Conservation (phyloP, 2,329 filamentous ascomycete genomes). For the Pyricularia sp. region DNA sequence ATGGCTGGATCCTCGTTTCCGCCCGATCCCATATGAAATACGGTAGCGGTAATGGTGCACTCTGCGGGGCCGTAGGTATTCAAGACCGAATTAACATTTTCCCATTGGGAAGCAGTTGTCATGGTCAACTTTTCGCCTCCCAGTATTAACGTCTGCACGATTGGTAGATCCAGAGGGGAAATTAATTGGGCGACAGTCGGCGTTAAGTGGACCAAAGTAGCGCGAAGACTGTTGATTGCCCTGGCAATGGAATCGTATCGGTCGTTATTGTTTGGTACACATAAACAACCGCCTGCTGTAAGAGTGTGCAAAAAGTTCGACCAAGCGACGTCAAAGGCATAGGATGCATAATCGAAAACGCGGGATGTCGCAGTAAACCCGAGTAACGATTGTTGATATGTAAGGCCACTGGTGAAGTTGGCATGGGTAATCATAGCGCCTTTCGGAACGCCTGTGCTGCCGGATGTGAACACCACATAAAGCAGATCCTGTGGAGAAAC, state of each 20-base stretch:
- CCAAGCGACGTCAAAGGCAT: constrained; percentile 34
- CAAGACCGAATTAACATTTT: background rate
- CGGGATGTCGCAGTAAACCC: background rate
- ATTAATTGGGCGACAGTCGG: constrained; percentile 21
- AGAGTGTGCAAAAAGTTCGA: constrained; percentile 27
- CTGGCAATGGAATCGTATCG: background rate
- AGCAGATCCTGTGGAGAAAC: no score
- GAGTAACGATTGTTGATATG: background rate
- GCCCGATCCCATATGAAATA: no score
- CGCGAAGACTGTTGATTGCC: constrained; percentile 42
- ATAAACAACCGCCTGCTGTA: background rate
- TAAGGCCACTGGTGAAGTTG: constrained; percentile 57
- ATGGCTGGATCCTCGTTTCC: no score
- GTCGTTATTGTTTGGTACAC: background rate
- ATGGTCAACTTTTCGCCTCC: constrained; percentile 38
- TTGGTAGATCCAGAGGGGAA: constrained; percentile 3
- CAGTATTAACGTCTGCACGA: constrained; percentile 38
- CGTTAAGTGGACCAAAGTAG: constrained; percentile 47
- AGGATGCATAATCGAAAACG: constrained; percentile 24
- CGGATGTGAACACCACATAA: constrained; percentile 51
- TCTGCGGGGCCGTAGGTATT: constrained; percentile 50
- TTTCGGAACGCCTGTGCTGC: constrained; percentile 49
- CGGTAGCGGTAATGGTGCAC: constrained; percentile 10
- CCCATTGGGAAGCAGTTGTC: background rate
- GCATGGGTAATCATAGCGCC: constrained; percentile 47